Conservation (phyloP, 768 basidiomycete genomes). For the Calocybe gangraenosa region DNA sequence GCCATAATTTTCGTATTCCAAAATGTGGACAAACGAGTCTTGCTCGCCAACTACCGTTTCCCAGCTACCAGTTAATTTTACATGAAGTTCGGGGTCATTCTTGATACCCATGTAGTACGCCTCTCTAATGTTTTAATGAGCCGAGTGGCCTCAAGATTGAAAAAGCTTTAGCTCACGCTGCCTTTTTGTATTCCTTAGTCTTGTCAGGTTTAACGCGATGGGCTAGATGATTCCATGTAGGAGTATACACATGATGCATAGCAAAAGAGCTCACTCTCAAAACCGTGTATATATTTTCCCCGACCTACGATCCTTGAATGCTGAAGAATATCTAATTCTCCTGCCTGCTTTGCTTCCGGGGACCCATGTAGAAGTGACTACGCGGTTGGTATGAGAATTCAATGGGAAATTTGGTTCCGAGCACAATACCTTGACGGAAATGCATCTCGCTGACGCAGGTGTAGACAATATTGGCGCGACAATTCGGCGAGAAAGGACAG, state of each 20-base stretch:
- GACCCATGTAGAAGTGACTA: conserved; percentile 94
- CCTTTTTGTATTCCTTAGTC: conserved; percentile 79
- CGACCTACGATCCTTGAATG: conserved; percentile 88
- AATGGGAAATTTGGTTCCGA: neutral
- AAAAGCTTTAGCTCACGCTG: conserved; percentile 58
- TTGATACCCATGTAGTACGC: conserved; percentile 80
- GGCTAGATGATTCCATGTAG: conserved; percentile 37
- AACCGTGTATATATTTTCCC: conserved; percentile 91
- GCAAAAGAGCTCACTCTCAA: conserved; percentile 60
- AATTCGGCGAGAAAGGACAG: conserved; percentile 25
- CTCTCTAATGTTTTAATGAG: conserved; percentile 46
- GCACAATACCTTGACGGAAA: conserved; percentile 59
- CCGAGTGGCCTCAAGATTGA: neutral
- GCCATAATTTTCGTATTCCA: conserved; percentile 92
- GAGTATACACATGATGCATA: neutral
- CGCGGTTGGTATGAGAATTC: conserved; percentile 22
- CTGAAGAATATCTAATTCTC: conserved; percentile 70
- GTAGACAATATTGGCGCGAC: conserved; percentile 20
- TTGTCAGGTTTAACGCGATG: conserved; percentile 85
- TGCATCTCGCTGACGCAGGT: conserved; percentile 37
- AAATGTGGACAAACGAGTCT: conserved; percentile 75
- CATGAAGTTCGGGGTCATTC: conserved; percentile 64
- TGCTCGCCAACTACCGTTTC: conserved; percentile 88
- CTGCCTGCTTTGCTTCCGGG: conserved; percentile 79
- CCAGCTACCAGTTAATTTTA: conserved; percentile 93